Evolutionary conservation across 2,329 filamentous ascomycete species (phyloP).

Genomic region (Aspergillus sp.): DNA sequence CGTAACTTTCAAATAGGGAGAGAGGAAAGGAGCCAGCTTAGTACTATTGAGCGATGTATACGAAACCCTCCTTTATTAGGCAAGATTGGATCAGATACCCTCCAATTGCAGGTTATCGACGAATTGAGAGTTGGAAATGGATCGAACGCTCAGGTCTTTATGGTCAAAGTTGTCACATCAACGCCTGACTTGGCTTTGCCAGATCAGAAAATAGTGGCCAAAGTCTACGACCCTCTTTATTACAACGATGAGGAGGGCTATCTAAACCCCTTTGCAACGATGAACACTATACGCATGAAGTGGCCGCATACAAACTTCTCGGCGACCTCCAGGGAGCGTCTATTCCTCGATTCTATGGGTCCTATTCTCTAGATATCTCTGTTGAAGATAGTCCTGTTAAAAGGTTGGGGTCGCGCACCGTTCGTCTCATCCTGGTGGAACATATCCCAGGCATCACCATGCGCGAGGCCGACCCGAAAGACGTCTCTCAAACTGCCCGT

Average conservation of each 20-base stretch:
- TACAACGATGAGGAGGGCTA: slow-evolving; percentile 13
- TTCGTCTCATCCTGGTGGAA: slow-evolving; percentile 19
- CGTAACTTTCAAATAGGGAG: slow-evolving; percentile 5
- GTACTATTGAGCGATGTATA: slow-evolving; percentile 12
- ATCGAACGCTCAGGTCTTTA: slow-evolving; percentile 15
- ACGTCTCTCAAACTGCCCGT: slow-evolving; percentile 7
- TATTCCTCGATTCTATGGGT: slow-evolving; percentile 18
- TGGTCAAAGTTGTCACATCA: slow-evolving; percentile 6
- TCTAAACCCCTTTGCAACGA: slow-evolving; percentile 18
- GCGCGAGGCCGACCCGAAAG: slow-evolving; percentile 6
- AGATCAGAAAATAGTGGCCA: slow-evolving; percentile 13
- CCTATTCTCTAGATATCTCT: slow-evolving; percentile 16
- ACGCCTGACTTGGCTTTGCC: slow-evolving; percentile 3
- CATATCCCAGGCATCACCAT: slow-evolving; percentile 14
- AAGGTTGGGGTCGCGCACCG: slow-evolving; percentile 1
- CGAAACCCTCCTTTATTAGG: slow-evolving; percentile 13
- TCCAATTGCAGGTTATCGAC: slow-evolving; percentile 12
- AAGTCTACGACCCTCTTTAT: slow-evolving; percentile 20
- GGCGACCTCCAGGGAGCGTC: slow-evolving; percentile 11
- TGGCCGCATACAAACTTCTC: slow-evolving; percentile 10
- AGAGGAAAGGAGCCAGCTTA: slow-evolving; percentile 10
- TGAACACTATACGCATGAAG: slow-evolving; percentile 20
- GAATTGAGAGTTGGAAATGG: slow-evolving; percentile 12
- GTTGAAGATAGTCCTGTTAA: slow-evolving; percentile 3
- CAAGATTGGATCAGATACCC: slow-evolving; percentile 4